These are phyloP conservation scores for Funneliformis mosseae DNA, from an alignment of 192 early-diverging fungal genomes.

Conservation along the genomic window DNA sequence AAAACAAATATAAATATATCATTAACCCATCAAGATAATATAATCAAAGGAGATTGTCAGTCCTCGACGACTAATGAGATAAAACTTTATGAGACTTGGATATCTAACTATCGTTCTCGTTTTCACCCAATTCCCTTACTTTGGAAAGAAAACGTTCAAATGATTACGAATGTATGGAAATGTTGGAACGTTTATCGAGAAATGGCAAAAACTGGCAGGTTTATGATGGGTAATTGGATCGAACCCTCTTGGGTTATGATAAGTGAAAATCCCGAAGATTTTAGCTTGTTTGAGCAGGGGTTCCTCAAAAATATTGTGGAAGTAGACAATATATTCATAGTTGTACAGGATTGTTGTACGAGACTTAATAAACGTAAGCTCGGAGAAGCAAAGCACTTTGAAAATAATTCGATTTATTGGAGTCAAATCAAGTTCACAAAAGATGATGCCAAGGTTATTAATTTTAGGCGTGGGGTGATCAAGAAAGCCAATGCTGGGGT, in stretches of 20 bases:
- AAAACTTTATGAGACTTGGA: slow-evolving; percentile 11
- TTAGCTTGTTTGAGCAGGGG: not conserved
- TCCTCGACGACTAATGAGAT: not conserved
- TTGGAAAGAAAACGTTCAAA: not conserved
- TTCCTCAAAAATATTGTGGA: not conserved
- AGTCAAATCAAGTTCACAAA: not conserved
- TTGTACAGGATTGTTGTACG: not conserved
- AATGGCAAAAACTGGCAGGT: not conserved
- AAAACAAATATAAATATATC: not conserved
- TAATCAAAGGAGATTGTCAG: not conserved
- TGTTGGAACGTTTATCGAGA: slow-evolving; percentile 16
- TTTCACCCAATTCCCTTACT: slow-evolving; percentile 25
- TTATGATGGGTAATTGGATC: not conserved
- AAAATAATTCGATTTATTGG: not conserved
- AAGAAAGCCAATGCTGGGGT: not conserved
- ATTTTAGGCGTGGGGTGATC: slow-evolving; percentile 7
- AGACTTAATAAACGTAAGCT: not conserved
- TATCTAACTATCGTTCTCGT: slow-evolving; percentile 16
- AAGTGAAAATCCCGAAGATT: not conserved
- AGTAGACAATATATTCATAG: not conserved
- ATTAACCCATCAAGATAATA: not conserved
- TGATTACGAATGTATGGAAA: slow-evolving; percentile 16
- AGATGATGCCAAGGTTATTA: slow-evolving; percentile 10
- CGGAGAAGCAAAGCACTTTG: not conserved
- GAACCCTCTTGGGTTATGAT: not conserved